Evolutionary conservation across 306 rosid genomes (phyloP).

Genomic region (Carpinus viminea): DNA sequence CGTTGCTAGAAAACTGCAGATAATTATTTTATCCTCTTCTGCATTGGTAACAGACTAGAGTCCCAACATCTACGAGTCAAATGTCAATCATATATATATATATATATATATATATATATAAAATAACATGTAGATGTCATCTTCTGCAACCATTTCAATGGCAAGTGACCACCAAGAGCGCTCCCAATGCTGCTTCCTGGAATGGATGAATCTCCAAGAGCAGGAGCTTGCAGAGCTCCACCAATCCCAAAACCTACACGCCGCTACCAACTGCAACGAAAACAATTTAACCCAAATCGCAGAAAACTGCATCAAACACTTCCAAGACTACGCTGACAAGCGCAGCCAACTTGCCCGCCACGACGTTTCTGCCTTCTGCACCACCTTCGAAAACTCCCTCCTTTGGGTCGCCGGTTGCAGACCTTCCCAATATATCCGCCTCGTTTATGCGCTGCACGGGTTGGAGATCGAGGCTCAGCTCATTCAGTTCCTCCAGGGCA

Average conservation of each 20-base stretch:
- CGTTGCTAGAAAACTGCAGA: no score
- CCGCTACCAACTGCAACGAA: background rate
- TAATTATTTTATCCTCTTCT: no score
- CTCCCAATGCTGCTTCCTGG: conserved; percentile 34
- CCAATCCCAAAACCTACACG: background rate
- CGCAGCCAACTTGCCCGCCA: conserved; percentile 14
- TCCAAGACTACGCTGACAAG: conserved; percentile 21
- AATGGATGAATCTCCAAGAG: conserved; percentile 44
- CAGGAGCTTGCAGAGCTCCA: conserved; percentile 31
- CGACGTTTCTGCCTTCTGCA: conserved; percentile 24
- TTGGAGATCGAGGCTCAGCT: conserved; percentile 21
- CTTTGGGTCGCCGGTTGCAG: conserved; percentile 46
- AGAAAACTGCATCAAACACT: conserved; percentile 20
- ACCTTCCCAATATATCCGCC: conserved; percentile 38
- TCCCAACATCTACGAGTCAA: no score
- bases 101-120: background rate
- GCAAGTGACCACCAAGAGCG: conserved; percentile 10
- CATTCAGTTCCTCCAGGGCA: conserved; percentile 6
- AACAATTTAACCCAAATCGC: background rate
- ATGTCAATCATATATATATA: background rate
- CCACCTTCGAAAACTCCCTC: conserved; percentile 38
- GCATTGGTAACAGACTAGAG: background rate
- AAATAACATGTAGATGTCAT: background rate
- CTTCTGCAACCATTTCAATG: background rate
- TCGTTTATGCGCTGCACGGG: conserved; percentile 30